Conservation (phyloP, 2,329 filamentous ascomycete genomes). For the Raffaelea arxii region DNA sequence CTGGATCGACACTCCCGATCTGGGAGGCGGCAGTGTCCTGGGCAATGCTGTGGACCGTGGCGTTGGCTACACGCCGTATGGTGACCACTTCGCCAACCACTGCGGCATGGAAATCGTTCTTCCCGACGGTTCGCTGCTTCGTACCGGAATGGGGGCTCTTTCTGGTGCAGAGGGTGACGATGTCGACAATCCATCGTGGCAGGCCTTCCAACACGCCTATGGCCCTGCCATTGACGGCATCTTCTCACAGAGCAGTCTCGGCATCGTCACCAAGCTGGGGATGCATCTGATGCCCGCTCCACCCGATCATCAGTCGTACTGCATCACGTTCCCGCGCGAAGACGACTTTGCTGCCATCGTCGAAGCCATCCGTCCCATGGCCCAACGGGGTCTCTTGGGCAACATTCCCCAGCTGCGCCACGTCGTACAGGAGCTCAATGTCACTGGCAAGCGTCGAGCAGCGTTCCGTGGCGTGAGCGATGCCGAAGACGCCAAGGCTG, state of each 20-base stretch:
- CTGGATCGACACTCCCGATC: constrained; percentile 32
- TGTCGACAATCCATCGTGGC: constrained; percentile 27
- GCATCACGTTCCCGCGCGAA: constrained; percentile 27
- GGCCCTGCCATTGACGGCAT: constrained; percentile 32
- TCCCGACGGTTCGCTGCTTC: constrained; percentile 30
- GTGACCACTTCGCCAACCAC: constrained; percentile 28
- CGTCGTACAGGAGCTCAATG: constrained; percentile 24
- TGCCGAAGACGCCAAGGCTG: constrained; percentile 11
- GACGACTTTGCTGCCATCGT: constrained; percentile 24
- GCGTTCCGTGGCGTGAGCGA: constrained; percentile 10
- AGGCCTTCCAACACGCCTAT: constrained; percentile 28
- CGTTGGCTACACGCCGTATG: constrained; percentile 34
- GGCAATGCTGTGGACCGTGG: constrained; percentile 36
- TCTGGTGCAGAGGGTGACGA: constrained; percentile 18
- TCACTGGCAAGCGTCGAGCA: constrained; percentile 27
- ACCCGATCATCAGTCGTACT: constrained; percentile 26
- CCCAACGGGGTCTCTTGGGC: constrained; percentile 24
- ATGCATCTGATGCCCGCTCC: constrained; percentile 29
- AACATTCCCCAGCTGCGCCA: constrained; percentile 36
- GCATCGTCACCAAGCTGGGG: constrained; percentile 45
- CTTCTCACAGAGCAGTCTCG: constrained; percentile 41
- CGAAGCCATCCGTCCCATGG: constrained; percentile 25
- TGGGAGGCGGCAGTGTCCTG: constrained; percentile 32
- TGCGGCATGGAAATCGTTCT: constrained; percentile 23
- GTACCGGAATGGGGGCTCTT: constrained; percentile 38